These are phyloP conservation scores for Bryoerythrophyllum caledonicum DNA, from an alignment of 225 moss, liverwort and hornwort species.

Conservation along the genomic window DNA sequence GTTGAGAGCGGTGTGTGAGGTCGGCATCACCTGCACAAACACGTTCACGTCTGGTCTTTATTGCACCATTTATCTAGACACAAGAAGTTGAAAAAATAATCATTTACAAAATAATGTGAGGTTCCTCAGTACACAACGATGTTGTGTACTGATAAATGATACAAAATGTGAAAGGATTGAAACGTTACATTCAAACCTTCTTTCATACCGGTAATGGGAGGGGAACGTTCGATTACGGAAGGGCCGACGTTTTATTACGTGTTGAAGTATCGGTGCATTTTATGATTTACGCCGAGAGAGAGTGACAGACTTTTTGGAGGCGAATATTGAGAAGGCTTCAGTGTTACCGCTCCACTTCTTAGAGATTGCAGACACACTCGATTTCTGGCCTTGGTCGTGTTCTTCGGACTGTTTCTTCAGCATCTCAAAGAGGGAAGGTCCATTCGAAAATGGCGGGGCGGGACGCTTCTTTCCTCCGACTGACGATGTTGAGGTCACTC, in stretches of 20 bases:
- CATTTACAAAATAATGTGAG: background rate
- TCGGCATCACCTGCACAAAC: background rate
- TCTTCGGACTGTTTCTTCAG: constrained; percentile 84
- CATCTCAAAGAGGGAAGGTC: constrained; percentile 84
- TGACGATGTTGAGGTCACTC: constrained; percentile 16
- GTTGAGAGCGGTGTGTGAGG: no score
- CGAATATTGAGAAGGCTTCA: constrained; percentile 81
- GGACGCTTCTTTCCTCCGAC: constrained; percentile 32
- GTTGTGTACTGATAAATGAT: constrained; percentile 3
- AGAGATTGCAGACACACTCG: constrained; percentile 33
- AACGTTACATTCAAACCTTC: no score
- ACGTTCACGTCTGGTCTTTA: no score
- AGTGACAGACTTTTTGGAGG: constrained; percentile 45
- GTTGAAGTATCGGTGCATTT: constrained; percentile 9
- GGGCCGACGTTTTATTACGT: background rate
- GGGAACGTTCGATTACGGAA: background rate
- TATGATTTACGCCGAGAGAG: constrained; percentile 38
- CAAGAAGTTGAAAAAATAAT: background rate
- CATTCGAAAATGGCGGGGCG: constrained; percentile 22
- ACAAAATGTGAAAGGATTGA: background rate
- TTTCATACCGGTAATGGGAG: background rate
- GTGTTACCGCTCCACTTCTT: constrained; percentile 54
- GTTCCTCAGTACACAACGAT: background rate
- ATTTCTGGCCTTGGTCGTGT: constrained; percentile 49
- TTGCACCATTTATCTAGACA: background rate